Evolutionary conservation across 345 rosid genomes (phyloP), one percentile per base, ranked within the genome.

Genomic region (Salix suchowensis): DNA sequence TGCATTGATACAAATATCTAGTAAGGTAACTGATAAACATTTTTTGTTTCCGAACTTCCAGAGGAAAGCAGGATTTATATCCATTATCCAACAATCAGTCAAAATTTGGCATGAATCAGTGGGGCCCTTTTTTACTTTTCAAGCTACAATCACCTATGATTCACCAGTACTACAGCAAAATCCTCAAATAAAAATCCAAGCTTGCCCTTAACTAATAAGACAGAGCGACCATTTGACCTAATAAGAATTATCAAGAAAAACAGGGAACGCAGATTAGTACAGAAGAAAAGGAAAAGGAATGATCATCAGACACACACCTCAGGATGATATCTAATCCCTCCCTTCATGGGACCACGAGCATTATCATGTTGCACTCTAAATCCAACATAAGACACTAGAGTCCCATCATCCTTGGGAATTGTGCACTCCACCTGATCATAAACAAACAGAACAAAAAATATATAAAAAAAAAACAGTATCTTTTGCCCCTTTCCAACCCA

Each of bases 341-440:
- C 98, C 82, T 96, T 96, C 99, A 96, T 96, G 84, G 98, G 98
- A 16, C 99, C 99, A 68, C 99, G 97, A 67, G 99, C 85, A 85
- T 96, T 94, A 79, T 96, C 99, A 75, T 96, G 97, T 69, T 96
- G 99, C 30, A 96, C 97, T 86, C 99, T 90, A 73, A 96, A 96
- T 74, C 99, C 98, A 54, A 96, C 80, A 82, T 87, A 94, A 0
- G 99, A 90, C 15, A 82, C 97, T 72, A 96, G 82, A 72, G 88
- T 92, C 23, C 97, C 99, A 77, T 96, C 99, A 75, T 96, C 99
- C 79, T 88, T 96, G 15, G 98, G 99, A 23, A 96, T 90, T 48
- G 99, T 94, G 84, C 98, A 94, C 79, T 96, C 98, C 84, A 96
- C 99, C 99, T 96, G 88, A 81, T 76, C 72, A 83, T 21, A 16